Conservation (phyloP, 257 asterid genomes). For the Nicotiana tomentosiformis region DNA sequence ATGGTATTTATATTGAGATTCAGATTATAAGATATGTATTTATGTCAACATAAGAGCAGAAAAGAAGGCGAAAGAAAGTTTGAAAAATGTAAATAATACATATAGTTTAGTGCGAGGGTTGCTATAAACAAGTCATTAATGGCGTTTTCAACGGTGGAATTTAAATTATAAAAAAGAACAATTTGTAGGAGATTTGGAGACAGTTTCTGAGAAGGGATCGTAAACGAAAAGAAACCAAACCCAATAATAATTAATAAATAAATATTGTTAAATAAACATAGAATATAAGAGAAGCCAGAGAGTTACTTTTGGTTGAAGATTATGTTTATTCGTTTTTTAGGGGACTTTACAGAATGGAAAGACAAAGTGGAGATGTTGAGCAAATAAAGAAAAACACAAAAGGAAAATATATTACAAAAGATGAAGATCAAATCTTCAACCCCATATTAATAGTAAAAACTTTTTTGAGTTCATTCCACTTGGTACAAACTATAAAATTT, state of each 20-base stretch:
- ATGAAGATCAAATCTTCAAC: conserved; percentile 30
- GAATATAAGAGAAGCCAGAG: conserved; percentile 13
- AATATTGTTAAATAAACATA: not conserved
- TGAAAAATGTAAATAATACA: conserved; percentile 26
- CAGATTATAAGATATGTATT: not conserved
- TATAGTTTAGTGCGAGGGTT: conserved; percentile 10
- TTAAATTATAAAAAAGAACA: conserved; percentile 22
- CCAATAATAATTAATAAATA: not conserved
- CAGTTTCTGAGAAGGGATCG: conserved; percentile 32
- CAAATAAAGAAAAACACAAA: conserved; percentile 12
- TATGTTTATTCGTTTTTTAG: conserved; percentile 10
- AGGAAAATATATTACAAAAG: not conserved
- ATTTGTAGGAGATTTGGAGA: conserved; percentile 57
- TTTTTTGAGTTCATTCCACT: conserved; percentile 9
- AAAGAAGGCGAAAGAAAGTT: not conserved
- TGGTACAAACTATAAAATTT: not conserved
- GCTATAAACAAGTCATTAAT: conserved; percentile 22
- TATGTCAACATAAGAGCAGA: not conserved
- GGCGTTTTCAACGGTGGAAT: conserved; percentile 19
- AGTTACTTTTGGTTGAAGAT: conserved; percentile 31
- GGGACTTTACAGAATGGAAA: conserved; percentile 53
- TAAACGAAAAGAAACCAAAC: conserved; percentile 20
- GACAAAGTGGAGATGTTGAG: conserved; percentile 44
- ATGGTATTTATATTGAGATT: conserved; percentile 4
- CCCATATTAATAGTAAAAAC: not conserved